Conservation (phyloP, 208 protist genomes). For the Acanthamoeba rhysodes region DNA sequence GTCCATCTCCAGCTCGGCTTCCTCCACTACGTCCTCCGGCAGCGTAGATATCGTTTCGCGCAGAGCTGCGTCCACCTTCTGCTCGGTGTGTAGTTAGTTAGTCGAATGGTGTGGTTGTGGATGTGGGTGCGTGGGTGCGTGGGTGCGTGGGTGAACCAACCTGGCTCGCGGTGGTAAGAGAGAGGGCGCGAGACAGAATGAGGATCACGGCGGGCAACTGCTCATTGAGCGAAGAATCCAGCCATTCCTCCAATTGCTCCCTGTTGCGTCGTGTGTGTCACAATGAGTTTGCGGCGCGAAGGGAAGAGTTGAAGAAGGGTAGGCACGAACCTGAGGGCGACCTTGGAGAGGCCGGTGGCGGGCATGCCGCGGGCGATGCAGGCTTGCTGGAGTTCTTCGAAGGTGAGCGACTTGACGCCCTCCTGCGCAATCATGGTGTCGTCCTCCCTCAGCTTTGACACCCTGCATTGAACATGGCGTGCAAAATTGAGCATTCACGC, state of each 20-base stretch:
- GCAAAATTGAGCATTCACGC: too few species aligned
- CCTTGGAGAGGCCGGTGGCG: constrained; percentile 66
- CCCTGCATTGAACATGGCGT: background rate
- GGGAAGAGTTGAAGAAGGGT: background rate
- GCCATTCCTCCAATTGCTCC: constrained; percentile 81
- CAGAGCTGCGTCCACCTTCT: constrained; percentile 50
- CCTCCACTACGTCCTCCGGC: constrained; percentile 69
- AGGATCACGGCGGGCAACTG: constrained; percentile 80
- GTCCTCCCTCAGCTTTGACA: constrained; percentile 49
- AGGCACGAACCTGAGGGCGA: background rate
- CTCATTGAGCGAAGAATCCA: constrained; percentile 85
- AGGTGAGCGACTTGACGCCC: constrained; percentile 48
- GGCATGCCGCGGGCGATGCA: constrained; percentile 61
- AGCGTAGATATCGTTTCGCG: constrained; percentile 57
- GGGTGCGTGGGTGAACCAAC: background rate
- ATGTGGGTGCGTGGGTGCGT: background rate
- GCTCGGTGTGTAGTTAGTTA: background rate
- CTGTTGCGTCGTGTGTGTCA: background rate
- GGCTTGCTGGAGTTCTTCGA: constrained; percentile 68
- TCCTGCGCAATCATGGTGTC: constrained; percentile 54
- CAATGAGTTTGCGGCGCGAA: background rate
- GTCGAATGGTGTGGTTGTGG: too few species aligned
- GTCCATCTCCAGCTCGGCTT: constrained; percentile 72
- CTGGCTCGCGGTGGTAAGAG: constrained; percentile 13
- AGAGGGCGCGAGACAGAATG: constrained; percentile 84